These are phyloP conservation scores for Ascomycota sp. DNA, from an alignment of 2,329 filamentous ascomycete species.

Conservation along the genomic window DNA sequence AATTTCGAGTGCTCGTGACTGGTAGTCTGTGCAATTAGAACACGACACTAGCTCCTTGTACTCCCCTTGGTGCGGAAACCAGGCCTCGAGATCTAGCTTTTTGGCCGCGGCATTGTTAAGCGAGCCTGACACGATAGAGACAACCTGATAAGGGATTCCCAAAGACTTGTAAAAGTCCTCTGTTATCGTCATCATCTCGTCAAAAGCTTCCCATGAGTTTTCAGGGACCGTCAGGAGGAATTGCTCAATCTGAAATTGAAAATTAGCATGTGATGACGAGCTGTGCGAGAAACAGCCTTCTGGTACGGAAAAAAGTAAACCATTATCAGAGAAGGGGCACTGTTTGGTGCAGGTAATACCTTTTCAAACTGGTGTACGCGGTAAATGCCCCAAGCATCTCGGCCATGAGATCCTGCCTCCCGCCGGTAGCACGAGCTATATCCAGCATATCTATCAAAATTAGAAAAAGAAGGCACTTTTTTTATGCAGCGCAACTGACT, in stretches of 20 bases:
- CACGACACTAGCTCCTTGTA: conserved; percentile 97
- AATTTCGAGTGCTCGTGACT: conserved; percentile 84
- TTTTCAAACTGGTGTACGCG: conserved; percentile 97
- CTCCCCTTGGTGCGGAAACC: conserved; percentile 90
- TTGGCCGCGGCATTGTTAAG: conserved; percentile 60
- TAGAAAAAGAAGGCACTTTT: too few relatives aligned
- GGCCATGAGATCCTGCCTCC: conserved; percentile 69
- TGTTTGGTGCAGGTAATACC: conserved; percentile 19
- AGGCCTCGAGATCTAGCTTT: conserved; percentile 91
- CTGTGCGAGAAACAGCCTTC: too few relatives aligned
- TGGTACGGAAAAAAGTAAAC: too few relatives aligned
- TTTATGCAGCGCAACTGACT: conserved; percentile 21
- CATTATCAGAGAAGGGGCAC: too few relatives aligned
- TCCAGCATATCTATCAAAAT: conserved; percentile 41
- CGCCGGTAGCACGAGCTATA: conserved; percentile 92
- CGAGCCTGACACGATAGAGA: conserved; percentile 89
- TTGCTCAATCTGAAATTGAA: conserved; percentile 37
- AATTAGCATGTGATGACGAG: conserved; percentile 1
- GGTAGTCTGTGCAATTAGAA: conserved; percentile 97
- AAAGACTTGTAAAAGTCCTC: conserved; percentile 93
- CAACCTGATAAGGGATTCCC: conserved; percentile 73
- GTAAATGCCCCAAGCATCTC: conserved; percentile 96
- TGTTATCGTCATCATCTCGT: conserved; percentile 75
- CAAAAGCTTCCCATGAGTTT: conserved; percentile 81
- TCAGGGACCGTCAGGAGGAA: conserved; percentile 69